These are phyloP conservation scores for Colletotrichum magnum DNA, from an alignment of 2,329 filamentous ascomycete genomes.

Conservation along the genomic window DNA sequence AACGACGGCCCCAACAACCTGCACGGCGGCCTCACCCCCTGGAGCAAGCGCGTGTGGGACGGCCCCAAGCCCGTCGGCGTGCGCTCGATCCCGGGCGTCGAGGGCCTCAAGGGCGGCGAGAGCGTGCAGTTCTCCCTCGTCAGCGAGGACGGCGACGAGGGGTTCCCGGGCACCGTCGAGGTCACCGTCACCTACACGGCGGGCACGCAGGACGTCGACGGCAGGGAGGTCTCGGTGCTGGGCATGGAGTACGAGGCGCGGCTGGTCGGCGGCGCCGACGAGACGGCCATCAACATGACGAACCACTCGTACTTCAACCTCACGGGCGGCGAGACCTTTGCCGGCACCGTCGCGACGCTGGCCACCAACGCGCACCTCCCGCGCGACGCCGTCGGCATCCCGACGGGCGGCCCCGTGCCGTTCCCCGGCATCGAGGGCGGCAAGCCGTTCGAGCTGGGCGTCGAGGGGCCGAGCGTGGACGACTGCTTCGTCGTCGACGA, in stretches of 20 bases:
- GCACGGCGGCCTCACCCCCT: constrained; percentile 81
- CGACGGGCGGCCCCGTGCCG: constrained; percentile 74
- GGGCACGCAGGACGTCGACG: constrained; percentile 74
- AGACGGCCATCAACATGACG: constrained; percentile 93
- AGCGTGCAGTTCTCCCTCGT: constrained; percentile 75
- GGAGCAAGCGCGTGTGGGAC: constrained; percentile 84
- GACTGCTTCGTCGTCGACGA: constrained; percentile 88
- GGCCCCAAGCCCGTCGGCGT: constrained; percentile 76
- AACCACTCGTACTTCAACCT: constrained; percentile 92
- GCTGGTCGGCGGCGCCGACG: constrained; percentile 80
- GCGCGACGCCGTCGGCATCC: constrained; percentile 81
- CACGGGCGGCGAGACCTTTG: constrained; percentile 64
- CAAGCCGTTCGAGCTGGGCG: constrained; percentile 79
- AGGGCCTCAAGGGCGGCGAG: constrained; percentile 72
- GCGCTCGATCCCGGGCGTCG: constrained; percentile 63
- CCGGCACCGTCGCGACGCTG: constrained; percentile 77
- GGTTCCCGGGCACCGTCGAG: constrained; percentile 89
- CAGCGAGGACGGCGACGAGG: constrained; percentile 88
- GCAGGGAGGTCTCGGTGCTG: constrained; percentile 78
- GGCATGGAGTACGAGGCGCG: constrained; percentile 92
- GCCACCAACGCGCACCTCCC: constrained; percentile 77
- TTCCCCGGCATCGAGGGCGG: constrained; percentile 77
- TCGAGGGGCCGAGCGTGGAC: constrained; percentile 82
- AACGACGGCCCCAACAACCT: constrained; percentile 86
- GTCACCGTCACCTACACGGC: constrained; percentile 84